Evolutionary conservation across 2,329 filamentous ascomycete species (phyloP).

Genomic region (Cordyceps tenuipes): DNA sequence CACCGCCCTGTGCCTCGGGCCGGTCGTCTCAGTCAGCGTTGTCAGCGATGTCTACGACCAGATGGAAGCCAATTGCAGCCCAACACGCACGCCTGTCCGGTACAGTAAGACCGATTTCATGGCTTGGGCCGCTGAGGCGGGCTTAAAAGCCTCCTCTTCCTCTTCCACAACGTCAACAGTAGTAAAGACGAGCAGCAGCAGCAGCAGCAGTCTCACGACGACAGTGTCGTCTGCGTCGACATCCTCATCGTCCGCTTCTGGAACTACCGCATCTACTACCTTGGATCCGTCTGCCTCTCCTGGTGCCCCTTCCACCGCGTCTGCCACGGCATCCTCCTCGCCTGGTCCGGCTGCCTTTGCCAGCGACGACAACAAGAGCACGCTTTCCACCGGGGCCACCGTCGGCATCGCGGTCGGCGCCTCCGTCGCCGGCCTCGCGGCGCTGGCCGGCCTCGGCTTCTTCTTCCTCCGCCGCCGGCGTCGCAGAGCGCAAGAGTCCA

Average conservation of each 20-base stretch:
- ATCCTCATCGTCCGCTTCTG: constrained; percentile 6
- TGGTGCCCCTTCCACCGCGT: constrained; percentile 14
- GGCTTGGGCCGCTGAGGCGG: constrained; percentile 22
- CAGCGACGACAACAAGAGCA: neutral
- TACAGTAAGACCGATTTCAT: constrained; percentile 30
- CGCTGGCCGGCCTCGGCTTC: constrained; percentile 18
- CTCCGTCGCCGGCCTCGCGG: constrained; percentile 21
- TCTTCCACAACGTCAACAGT: neutral
- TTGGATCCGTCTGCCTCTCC: neutral
- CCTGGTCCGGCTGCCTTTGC: neutral
- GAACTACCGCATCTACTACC: neutral
- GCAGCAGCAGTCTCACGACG: constrained; percentile 7
- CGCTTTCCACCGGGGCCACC: constrained; percentile 23
- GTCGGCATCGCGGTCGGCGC: constrained; percentile 27
- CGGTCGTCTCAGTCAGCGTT: constrained; percentile 24
- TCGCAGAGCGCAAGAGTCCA: constrained; percentile 13
- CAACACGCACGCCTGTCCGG: constrained; percentile 31
- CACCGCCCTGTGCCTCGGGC: constrained; percentile 33
- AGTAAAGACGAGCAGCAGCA: neutral
- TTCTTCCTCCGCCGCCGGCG: constrained; percentile 23
- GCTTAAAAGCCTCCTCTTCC: constrained; percentile 12
- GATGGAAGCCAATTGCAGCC: constrained; percentile 31
- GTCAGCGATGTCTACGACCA: constrained; percentile 29
- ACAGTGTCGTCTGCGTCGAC: constrained; percentile 10
- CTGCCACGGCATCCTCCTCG: constrained; percentile 12